These are phyloP conservation scores for Pseudozyma tsukubaensis DNA, from an alignment of 1,284 basidiomycete genomes.

Conservation along the genomic window DNA sequence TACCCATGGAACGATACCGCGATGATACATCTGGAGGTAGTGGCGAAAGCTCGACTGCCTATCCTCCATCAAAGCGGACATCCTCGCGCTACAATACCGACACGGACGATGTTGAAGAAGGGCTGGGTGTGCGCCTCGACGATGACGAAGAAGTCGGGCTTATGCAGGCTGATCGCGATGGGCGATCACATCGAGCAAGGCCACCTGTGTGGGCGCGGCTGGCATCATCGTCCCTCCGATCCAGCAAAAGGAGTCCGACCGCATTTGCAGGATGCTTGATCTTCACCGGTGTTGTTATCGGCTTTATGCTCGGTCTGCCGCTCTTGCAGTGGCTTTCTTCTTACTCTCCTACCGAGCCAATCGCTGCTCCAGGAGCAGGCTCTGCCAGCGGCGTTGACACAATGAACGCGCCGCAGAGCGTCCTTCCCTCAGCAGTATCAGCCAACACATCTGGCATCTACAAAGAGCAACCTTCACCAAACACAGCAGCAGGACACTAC, in stretches of 20 bases:
- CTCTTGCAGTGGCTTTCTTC: conserved; percentile 50
- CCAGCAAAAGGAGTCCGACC: conserved; percentile 5
- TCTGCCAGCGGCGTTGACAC: neutral
- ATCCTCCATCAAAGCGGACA: conserved; percentile 17
- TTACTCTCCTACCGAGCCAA: conserved; percentile 4
- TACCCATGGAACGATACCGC: conserved; percentile 17
- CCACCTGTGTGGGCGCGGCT: conserved; percentile 3
- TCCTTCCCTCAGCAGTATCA: neutral
- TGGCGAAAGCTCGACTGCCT: neutral
- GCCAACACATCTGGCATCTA: conserved; percentile 1
- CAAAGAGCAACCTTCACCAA: conserved; percentile 37
- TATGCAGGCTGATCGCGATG: conserved; percentile 49
- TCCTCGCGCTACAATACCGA: conserved; percentile 6
- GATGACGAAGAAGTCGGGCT: conserved; percentile 57
- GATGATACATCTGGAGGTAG: conserved; percentile 12
- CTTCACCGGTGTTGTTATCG: conserved; percentile 36
- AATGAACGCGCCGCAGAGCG: neutral
- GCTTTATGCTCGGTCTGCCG: conserved; percentile 38
- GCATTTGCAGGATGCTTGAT: conserved; percentile 28
- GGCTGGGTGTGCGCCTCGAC: conserved; percentile 21
- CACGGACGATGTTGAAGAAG: conserved; percentile 16
- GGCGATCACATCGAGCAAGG: neutral
- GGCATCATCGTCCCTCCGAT: neutral
- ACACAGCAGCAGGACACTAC: conserved; percentile 39
- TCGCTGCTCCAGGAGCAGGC: neutral